phyloP scores from a whole-genome alignment of 1,284 basidiomycete genomes.

The Volvariella volvacea region DNA sequence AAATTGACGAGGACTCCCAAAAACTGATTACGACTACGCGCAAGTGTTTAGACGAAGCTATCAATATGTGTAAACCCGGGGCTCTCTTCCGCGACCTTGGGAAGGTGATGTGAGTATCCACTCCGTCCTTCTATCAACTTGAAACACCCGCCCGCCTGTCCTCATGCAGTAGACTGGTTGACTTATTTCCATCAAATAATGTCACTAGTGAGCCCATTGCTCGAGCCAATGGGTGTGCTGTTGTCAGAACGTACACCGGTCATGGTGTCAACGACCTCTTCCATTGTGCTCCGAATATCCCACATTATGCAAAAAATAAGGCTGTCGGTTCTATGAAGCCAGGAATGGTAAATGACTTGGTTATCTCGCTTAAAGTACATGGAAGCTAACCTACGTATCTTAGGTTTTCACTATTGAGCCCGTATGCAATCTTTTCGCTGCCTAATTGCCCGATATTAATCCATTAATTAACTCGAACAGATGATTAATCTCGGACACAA shows the following conservation, averaged over 20 bases:
- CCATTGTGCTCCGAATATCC: slow-evolving; percentile 68
- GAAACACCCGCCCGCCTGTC: neutral
- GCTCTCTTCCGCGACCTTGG: slow-evolving; percentile 81
- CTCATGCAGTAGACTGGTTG: neutral
- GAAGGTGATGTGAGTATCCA: slow-evolving; percentile 64
- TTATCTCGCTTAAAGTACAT: slow-evolving; percentile 1
- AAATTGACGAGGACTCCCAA: slow-evolving; percentile 75
- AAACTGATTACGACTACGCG: slow-evolving; percentile 80
- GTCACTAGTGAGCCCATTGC: slow-evolving; percentile 71
- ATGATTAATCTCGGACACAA: slow-evolving; percentile 88
- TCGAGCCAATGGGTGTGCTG: slow-evolving; percentile 72
- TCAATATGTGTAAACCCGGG: slow-evolving; percentile 87
- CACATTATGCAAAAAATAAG: slow-evolving; percentile 87
- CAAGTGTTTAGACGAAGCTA: slow-evolving; percentile 79
- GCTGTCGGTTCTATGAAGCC: slow-evolving; percentile 78
- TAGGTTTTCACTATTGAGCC: slow-evolving; percentile 78
- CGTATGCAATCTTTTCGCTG: slow-evolving; percentile 29
- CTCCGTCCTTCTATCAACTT: slow-evolving; percentile 2
- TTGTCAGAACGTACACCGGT: slow-evolving; percentile 85
- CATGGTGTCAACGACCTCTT: slow-evolving; percentile 88
- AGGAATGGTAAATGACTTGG: slow-evolving; percentile 59
- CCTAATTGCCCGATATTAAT: slow-evolving; percentile 3
- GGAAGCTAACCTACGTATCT: neutral
- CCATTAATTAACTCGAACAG: too few relatives aligned
- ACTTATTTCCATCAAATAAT: neutral